Conservation (phyloP, 148 eudicot genomes). For the Selenicereus undatus region DNA sequence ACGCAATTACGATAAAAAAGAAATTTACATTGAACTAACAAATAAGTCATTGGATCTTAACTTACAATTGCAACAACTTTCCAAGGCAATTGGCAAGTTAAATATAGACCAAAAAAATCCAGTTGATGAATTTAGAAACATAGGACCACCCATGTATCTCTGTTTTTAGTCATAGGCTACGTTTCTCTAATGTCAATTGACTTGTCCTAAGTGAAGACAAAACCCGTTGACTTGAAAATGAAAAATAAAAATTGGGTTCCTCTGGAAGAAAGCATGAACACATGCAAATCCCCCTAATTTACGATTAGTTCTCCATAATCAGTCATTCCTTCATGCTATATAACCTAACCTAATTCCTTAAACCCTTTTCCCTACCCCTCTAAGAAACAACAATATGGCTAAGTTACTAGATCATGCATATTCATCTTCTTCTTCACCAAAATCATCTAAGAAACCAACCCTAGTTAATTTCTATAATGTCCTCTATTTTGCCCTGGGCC, state of each 20-base stretch:
- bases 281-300: conserved; percentile 37
- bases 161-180: not conserved
- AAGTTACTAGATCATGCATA: conserved; percentile 16
- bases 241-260: conserved; percentile 1
- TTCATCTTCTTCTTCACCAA: conserved; percentile 8
- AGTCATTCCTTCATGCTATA: not conserved
- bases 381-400: conserved; percentile 11
- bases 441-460: conserved; percentile 8
- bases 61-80: no score
- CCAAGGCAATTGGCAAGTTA: no score
- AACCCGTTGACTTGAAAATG: not conserved
- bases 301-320: conserved; percentile 14
- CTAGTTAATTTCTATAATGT: conserved; percentile 21
- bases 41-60: no score
- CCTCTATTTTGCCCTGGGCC: conserved; percentile 44
- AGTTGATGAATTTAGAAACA: no score
- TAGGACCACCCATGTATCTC: no score
- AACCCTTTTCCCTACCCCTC: not conserved
- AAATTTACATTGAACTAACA: no score
- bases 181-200: not conserved
- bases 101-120: no score
- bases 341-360: not conserved
- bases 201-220: not conserved
- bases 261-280: conserved; percentile 16
- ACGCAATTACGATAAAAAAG: no score